Evolutionary conservation across 2,329 filamentous ascomycete species (phyloP), one percentile per base, ranked within the genome.

Genomic region (Curvularia hawaiiensis): DNA sequence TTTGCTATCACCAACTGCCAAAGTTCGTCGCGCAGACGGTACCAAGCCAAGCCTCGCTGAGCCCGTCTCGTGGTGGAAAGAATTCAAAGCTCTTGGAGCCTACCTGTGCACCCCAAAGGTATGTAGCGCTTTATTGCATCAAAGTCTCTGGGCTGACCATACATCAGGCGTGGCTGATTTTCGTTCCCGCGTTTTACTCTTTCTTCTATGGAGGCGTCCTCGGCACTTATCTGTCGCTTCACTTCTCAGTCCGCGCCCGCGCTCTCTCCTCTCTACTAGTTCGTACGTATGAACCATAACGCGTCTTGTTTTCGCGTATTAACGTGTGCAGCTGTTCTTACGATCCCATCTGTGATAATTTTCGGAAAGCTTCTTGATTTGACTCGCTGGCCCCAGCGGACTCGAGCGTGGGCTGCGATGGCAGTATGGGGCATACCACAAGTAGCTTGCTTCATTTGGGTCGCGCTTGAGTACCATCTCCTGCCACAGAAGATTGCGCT

Each of bases 201-300:
- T 60, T 58, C 43, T 60, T 60, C n/a, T 58, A 58, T 24, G 58
- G 58, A 31, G 58, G 58, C 9, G 58, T 54, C 3, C 58, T 60
- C 50, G 54, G 58, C 16, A 60, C 58, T 26, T 60, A 58, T 22
- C 54, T 60, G 12, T 60, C 58, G 26, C 45, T 60, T 24, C 58
- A 60, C 50, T 60, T 60, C 20, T 60, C 58, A 14, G 58, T 60
- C 14, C 54, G 58, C 24, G 58, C 58, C 10, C 58, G 58, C 30
- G 58, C 58, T 11, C 50, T 60, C 1, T 60, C 58, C 5, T 60
- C 58, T 26, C 40, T 60, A 14, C 22, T 60, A 11, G 41, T 58
- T 31, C 58, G 58, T 60, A 51, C 31, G 58, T 52, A 54, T 16
- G 8, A 12, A 4, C 18, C 2, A 11, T 43, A 20, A 5, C 30